Evolutionary conservation across 2,329 filamentous ascomycete species (phyloP).

Genomic region (Penicillium sp.): DNA sequence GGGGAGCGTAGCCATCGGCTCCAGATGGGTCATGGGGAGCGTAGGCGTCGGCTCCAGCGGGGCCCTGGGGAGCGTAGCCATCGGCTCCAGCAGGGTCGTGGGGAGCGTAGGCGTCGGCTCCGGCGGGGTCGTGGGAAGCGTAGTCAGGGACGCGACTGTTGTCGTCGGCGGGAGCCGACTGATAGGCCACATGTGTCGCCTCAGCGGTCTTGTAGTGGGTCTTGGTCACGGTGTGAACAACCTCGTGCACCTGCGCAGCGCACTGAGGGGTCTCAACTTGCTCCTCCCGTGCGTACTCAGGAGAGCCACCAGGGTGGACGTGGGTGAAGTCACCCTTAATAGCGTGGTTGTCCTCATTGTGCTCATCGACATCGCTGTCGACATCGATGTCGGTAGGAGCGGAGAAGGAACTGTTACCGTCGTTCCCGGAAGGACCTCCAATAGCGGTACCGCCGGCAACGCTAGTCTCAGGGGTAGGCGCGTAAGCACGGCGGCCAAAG

Average conservation of each 20-base stretch:
- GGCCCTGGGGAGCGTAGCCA: neutral
- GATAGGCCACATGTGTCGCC: conserved; percentile 2
- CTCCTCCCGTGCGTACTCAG: conserved; percentile 3
- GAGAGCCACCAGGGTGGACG: conserved; percentile 6
- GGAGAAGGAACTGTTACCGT: conserved; percentile 16
- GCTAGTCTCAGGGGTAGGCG: conserved; percentile 1
- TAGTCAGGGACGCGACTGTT: neutral
- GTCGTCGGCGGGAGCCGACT: neutral
- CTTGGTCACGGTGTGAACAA: conserved; percentile 31
- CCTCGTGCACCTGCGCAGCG: conserved; percentile 19
- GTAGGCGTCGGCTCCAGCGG: neutral
- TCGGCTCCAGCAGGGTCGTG: too few species aligned
- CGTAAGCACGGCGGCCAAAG: conserved; percentile 12
- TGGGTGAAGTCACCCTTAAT: conserved; percentile 20
- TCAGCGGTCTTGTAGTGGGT: conserved; percentile 19
- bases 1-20: neutral
- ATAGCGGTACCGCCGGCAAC: conserved; percentile 8
- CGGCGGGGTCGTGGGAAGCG: neutral
- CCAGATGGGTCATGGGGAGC: neutral
- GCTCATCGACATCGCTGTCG: conserved; percentile 15
- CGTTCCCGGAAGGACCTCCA: conserved; percentile 20
- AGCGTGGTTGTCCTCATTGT: conserved; percentile 26
- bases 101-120: neutral
- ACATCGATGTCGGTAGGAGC: conserved; percentile 9
- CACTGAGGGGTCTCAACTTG: conserved; percentile 12